Conservation (phyloP, 164 flowering plant species). For the Umbellularia californica region DNA sequence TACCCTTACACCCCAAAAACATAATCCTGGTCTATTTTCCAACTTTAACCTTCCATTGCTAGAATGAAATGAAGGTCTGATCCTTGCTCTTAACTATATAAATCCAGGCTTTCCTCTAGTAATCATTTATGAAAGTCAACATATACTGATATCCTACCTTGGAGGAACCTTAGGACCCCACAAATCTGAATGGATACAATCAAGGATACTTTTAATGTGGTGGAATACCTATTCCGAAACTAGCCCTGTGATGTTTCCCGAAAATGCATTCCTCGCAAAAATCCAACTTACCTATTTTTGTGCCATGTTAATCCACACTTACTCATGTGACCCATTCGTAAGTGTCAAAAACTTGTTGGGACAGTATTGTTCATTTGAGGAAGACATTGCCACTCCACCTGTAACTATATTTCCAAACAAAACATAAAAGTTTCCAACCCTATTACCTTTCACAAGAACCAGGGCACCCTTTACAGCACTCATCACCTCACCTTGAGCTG, state of each 20-base stretch:
- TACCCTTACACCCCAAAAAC: neutral
- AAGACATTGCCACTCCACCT: neutral
- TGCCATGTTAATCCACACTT: neutral
- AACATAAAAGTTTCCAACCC: neutral
- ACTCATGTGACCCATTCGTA: neutral
- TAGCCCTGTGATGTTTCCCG: neutral
- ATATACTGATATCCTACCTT: neutral
- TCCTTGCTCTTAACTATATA: neutral
- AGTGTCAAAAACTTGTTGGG: neutral
- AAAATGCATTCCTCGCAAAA: neutral
- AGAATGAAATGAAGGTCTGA: neutral
- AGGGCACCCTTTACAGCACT: too few species aligned
- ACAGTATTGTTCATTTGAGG: neutral
- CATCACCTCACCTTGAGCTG: too few species aligned
- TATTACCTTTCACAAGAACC: neutral
- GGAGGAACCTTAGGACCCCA: neutral
- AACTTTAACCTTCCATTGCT: neutral
- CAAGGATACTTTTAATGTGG: neutral
- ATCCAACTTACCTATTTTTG: neutral
- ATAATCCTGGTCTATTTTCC: neutral
- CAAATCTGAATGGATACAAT: conserved; percentile 4
- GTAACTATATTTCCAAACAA: neutral
- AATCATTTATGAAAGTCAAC: neutral
- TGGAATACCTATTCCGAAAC: too few species aligned
- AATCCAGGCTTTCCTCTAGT: neutral